phyloP scores from a whole-genome alignment of 2,329 filamentous ascomycete species.

The Cercospora sp. region DNA sequence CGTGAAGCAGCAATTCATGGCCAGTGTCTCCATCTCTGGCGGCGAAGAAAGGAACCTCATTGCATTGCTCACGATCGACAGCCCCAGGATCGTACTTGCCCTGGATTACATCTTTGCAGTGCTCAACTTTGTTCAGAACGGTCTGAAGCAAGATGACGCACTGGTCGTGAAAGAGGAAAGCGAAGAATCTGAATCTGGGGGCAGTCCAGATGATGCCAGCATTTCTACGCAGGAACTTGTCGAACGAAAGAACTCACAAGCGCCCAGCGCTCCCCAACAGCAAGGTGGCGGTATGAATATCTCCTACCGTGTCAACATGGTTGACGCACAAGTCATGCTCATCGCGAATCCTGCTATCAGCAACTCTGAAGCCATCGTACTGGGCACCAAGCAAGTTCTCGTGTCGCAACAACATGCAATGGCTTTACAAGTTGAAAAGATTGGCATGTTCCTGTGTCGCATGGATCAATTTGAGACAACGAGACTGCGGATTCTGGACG shows the following conservation, averaged over 20 bases:
- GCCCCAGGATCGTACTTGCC: conserved; percentile 90
- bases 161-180: conserved; percentile 63
- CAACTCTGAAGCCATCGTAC: conserved; percentile 91
- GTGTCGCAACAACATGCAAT: conserved; percentile 91
- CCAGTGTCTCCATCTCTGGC: conserved; percentile 87
- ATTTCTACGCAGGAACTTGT: conserved; percentile 36
- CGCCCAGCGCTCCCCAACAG: conserved; percentile 36
- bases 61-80: conserved; percentile 90
- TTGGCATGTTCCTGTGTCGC: conserved; percentile 97
- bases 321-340: conserved; percentile 93
- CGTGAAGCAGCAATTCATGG: conserved; percentile 95
- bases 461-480: conserved; percentile 98
- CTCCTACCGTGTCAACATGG: conserved; percentile 88
- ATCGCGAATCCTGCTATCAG: conserved; percentile 90
- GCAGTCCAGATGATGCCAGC: conserved; percentile 51
- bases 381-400: conserved; percentile 90
- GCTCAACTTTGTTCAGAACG: conserved; percentile 76
- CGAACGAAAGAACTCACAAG: conserved; percentile 26
- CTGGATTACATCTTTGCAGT: conserved; percentile 93
- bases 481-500: conserved; percentile 87
- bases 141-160: conserved; percentile 57
- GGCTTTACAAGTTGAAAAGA: conserved; percentile 87
- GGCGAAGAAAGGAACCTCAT: conserved; percentile 80
- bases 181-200: conserved; percentile 50
- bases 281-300: conserved; percentile 64